Conservation (phyloP, 176 grass and related monocot species). For the Leersia perrieri region DNA sequence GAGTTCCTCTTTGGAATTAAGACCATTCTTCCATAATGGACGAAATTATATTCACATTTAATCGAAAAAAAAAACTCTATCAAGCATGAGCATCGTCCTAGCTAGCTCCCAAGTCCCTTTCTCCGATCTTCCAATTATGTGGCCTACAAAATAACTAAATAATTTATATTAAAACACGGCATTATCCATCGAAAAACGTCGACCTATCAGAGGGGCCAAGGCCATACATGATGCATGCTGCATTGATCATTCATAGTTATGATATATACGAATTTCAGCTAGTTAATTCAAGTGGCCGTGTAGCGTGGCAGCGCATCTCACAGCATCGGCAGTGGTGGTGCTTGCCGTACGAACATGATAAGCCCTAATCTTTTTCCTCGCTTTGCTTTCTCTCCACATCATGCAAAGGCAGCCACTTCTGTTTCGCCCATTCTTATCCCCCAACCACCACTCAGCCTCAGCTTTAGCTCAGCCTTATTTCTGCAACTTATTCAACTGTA, state of each 20-base stretch:
- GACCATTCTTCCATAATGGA: background rate
- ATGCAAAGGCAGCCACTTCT: constrained; percentile 28
- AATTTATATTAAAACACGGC: background rate
- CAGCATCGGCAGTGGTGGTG: background rate
- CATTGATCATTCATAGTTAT: background rate
- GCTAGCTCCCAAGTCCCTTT: background rate
- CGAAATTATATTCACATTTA: background rate
- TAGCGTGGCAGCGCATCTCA: constrained; percentile 8
- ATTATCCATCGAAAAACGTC: constrained; percentile 28
- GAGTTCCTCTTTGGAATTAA: background rate
- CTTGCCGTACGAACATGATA: constrained; percentile 8
- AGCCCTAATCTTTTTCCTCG: background rate
- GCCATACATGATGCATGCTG: background rate
- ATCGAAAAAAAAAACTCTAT: no score
- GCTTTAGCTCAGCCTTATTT: no score
- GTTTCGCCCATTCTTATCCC: constrained; percentile 26
- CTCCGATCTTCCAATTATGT: background rate
- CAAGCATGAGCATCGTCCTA: no score
- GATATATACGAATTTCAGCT: background rate
- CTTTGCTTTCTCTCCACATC: constrained; percentile 38
- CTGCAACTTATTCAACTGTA: background rate
- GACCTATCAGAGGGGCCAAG: background rate
- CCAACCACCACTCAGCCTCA: no score
- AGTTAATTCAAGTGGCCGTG: background rate
- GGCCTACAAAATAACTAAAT: background rate